Evolutionary conservation across 2,329 filamentous ascomycete genomes (phyloP), one percentile per base, ranked within the genome.

Genomic region (Clonostachys solani): DNA sequence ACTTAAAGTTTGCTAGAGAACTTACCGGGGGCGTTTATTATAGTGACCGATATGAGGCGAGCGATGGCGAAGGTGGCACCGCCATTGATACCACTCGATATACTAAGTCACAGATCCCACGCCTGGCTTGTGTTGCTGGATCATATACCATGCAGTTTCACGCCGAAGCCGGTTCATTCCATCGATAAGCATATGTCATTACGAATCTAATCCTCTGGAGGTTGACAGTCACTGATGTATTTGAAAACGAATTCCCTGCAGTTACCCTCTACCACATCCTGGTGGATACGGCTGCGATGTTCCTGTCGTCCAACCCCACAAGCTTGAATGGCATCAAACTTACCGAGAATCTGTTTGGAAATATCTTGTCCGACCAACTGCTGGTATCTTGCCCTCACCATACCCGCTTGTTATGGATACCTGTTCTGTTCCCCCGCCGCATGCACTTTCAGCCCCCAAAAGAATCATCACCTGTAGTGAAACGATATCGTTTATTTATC

Each of bases 1-100:
- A 90, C 69, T 88, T 90, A 73, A 88, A 81, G 69, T 87, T 90
- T 67, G 79, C 90, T 58, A 83, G 86, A 40, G 86, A 90, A 61
- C 67, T 90, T 48, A 89, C 86, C 0, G 85, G 86, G 8, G 86
- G 86, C 18, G 87, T 89, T 64, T 90, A 90, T 72, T 90, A 89
- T 62, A 86, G 86, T 19, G 84, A 87, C 15, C 73, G 84, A 44
- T 6, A 52, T 37, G 51, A 54, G 41, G 47, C 47, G 1, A 46
- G 40, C 4, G 84, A 89, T 54, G 80, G 65, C 54, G n/a, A n/a
- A n/a, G n/a, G n/a, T n/a, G 82, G 78, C 47, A 72, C 73, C 52
- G 86, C 86, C 4, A 72, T 79, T 65, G 86, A 90, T 66, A 86
- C 82, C 1, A 86, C 89, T 60, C 80, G 84, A 6, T 90, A 89